A percentile compares a stretch with the other conserved stretches of the same genome.
Conservation (phyloP, 2,329 filamentous ascomycete species). For the Penicillium janthinellum region DNA sequence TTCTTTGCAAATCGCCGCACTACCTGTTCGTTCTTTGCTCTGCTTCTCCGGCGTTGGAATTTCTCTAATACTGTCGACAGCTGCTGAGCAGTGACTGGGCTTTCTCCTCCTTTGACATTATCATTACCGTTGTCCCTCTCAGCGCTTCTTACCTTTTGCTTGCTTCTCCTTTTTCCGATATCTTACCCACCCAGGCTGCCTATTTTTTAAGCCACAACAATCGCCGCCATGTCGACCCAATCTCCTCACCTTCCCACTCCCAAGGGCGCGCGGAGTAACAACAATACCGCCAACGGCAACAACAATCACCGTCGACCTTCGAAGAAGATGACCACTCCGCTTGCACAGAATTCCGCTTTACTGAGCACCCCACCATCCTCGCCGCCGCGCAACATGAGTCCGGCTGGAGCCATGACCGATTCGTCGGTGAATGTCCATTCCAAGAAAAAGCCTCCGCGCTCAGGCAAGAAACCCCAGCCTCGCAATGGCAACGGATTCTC, state of each 20-base stretch:
- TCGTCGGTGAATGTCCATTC: slow-evolving; percentile 32
- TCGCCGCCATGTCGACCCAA: slow-evolving; percentile 50
- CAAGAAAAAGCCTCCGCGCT: slow-evolving; percentile 42
- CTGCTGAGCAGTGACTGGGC: slow-evolving; percentile 38
- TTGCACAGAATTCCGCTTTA: slow-evolving; percentile 30
- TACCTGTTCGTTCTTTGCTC: slow-evolving; percentile 12
- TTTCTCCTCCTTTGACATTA: slow-evolving; percentile 19
- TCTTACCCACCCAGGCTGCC: slow-evolving; percentile 41
- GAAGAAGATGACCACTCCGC: slow-evolving; percentile 40
- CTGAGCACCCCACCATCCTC: slow-evolving; percentile 42
- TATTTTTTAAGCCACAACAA: slow-evolving; percentile 53
- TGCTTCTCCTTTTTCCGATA: slow-evolving; percentile 23
- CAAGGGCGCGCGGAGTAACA: slow-evolving; percentile 40
- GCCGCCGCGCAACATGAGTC: slow-evolving; percentile 37
- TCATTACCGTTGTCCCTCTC: slow-evolving; percentile 26
- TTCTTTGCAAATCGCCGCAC: slow-evolving; percentile 8
- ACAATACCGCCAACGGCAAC: slow-evolving; percentile 8
- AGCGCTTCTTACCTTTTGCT: slow-evolving; percentile 24
- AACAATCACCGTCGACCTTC: slow-evolving; percentile 33
- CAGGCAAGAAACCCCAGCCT: slow-evolving; percentile 38
- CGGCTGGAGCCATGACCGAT: slow-evolving; percentile 34
- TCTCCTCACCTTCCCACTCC: slow-evolving; percentile 41
- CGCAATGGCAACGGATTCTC: slow-evolving; percentile 30
- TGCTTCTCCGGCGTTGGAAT: slow-evolving; percentile 28
- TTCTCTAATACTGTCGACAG: slow-evolving; percentile 32